Evolutionary conservation across 495 filamentous ascomycete genomes (phyloP).

Genomic region (Jackrogersella multiformis): DNA sequence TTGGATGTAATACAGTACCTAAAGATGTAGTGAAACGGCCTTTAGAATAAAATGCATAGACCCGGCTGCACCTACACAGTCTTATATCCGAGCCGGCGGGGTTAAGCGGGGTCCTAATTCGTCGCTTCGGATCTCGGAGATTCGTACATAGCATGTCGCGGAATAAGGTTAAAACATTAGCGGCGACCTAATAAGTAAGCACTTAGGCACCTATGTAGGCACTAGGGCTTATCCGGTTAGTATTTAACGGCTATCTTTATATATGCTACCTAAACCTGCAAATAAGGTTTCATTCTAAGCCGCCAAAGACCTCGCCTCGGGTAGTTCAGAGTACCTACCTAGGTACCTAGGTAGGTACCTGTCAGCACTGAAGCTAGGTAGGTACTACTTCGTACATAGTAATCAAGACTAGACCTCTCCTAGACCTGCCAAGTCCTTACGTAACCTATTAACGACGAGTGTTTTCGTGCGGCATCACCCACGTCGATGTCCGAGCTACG

Average conservation of each 20-base stretch:
- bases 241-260: background rate
- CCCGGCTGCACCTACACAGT: background rate
- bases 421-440: background rate
- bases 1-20: too few relatives aligned
- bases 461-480: background rate
- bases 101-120: background rate
- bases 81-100: constrained; percentile 34
- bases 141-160: constrained; percentile 21
- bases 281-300: constrained; percentile 9
- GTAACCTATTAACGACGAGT: constrained; percentile 6
- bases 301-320: background rate
- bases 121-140: constrained; percentile 38
- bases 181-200: too few relatives aligned
- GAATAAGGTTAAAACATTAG: constrained; percentile 27
- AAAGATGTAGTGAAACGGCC: background rate
- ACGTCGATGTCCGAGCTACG: constrained; percentile 28
- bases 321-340: too few relatives aligned
- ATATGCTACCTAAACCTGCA: background rate
- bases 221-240: too few relatives aligned
- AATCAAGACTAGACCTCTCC: too few relatives aligned
- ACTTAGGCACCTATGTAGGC: too few relatives aligned
- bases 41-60: background rate
- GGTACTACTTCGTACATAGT: too few relatives aligned
- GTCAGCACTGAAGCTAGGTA: too few relatives aligned
- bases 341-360: too few relatives aligned